Evolutionary conservation across 495 filamentous ascomycete genomes (phyloP).

Genomic region (Parathielavia appendiculata): DNA sequence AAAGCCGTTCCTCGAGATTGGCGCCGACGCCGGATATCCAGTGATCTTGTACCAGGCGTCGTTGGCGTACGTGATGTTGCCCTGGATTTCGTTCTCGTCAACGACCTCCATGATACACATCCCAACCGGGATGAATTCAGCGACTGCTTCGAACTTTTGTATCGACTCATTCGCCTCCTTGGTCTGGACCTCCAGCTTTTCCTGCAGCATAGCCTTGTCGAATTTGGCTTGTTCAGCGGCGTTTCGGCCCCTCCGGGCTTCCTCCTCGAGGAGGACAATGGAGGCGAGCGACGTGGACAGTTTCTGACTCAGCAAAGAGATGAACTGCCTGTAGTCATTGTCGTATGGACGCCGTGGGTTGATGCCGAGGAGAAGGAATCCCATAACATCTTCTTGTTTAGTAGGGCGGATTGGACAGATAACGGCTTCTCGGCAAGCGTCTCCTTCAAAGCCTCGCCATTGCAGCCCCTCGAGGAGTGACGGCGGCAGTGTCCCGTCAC

Average conservation of each 20-base stretch:
- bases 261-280: constrained; percentile 61
- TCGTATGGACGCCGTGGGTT: constrained; percentile 62
- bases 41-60: constrained; percentile 54
- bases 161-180: constrained; percentile 59
- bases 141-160: constrained; percentile 60
- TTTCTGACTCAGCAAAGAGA: constrained; percentile 57
- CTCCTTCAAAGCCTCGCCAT: constrained; percentile 54
- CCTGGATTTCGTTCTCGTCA: constrained; percentile 41
- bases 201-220: constrained; percentile 55
- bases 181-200: constrained; percentile 56
- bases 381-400: constrained; percentile 49
- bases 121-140: constrained; percentile 62
- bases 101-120: constrained; percentile 50
- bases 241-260: constrained; percentile 53
- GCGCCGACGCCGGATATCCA: constrained; percentile 24
- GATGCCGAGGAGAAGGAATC: constrained; percentile 56
- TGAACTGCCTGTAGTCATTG: constrained; percentile 60
- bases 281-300: constrained; percentile 60
- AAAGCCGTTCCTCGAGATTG: constrained; percentile 32
- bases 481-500: constrained; percentile 49
- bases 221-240: constrained; percentile 56
- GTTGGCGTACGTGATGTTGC: constrained; percentile 59
- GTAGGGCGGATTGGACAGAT: constrained; percentile 59
- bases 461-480: constrained; percentile 50
- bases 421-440: constrained; percentile 52